Evolutionary conservation across 2,329 filamentous ascomycete species (phyloP).

Genomic region (Waltergamsia citrina): DNA sequence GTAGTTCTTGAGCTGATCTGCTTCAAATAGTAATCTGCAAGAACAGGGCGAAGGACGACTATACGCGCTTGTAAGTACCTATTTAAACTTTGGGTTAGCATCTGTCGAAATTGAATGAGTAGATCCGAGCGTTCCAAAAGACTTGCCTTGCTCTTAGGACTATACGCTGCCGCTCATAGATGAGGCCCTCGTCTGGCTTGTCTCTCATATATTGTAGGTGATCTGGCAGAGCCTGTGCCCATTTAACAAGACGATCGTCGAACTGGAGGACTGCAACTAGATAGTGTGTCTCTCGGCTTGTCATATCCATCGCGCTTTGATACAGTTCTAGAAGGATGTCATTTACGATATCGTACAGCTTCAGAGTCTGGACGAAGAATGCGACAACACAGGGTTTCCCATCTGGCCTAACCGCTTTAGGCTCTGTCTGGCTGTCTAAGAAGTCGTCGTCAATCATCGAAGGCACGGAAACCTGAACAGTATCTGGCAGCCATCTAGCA

Average conservation of each 20-base stretch:
- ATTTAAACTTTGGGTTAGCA: no score
- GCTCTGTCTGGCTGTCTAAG: constrained; percentile 1
- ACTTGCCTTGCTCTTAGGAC: constrained; percentile 3
- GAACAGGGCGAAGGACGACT: constrained; percentile 1
- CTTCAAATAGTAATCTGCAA: constrained; percentile 2
- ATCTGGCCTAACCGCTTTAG: constrained; percentile 3
- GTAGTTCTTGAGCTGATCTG: constrained; percentile 1
- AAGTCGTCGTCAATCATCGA: constrained; percentile 8
- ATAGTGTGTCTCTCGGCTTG: not conserved
- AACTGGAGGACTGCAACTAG: not conserved
- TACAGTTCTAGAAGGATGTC: constrained; percentile 4
- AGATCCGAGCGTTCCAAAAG: not conserved
- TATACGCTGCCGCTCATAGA: constrained; percentile 4
- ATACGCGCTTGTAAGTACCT: constrained; percentile 4
- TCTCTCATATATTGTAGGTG: constrained; percentile 1
- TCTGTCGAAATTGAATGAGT: no score
- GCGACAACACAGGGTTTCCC: not conserved
- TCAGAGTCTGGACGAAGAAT: constrained; percentile 4
- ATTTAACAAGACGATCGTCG: constrained; percentile 4
- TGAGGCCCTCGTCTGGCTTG: not conserved
- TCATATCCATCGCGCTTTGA: not conserved
- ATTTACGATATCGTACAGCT: constrained; percentile 5
- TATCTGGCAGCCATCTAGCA: constrained; percentile 1
- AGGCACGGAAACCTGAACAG: constrained; percentile 2
- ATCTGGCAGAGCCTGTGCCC: constrained; percentile 3